Conservation (phyloP, 768 basidiomycete genomes). For the Russula foetens region DNA sequence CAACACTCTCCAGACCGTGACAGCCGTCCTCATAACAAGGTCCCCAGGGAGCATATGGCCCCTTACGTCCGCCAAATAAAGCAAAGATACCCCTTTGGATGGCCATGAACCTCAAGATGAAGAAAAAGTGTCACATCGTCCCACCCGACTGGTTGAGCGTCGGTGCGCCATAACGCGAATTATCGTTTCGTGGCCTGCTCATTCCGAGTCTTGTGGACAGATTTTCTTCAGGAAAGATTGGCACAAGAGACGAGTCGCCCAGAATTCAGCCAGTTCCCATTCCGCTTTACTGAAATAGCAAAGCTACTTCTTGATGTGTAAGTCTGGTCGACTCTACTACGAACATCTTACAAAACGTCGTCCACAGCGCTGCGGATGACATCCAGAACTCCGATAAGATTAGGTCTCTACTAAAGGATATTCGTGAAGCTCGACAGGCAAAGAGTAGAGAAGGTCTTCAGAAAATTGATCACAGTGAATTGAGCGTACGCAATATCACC, state of each 20-base stretch:
- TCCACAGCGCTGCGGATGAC: slow-evolving; percentile 81
- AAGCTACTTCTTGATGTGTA: slow-evolving; percentile 93
- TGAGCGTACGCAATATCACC: slow-evolving; percentile 46
- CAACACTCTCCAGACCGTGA: neutral
- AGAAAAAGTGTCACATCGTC: slow-evolving; percentile 91
- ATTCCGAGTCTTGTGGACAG: slow-evolving; percentile 39
- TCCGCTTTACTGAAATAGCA: slow-evolving; percentile 83
- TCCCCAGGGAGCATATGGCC: slow-evolving; percentile 81
- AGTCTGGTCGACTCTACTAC: slow-evolving; percentile 25
- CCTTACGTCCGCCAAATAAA: slow-evolving; percentile 81
- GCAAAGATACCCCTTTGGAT: slow-evolving; percentile 92
- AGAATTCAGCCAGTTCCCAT: slow-evolving; percentile 74
- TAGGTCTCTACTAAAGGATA: slow-evolving; percentile 79
- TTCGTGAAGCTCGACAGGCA: slow-evolving; percentile 93
- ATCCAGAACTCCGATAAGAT: slow-evolving; percentile 78
- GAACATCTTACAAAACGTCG: neutral
- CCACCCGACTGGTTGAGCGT: slow-evolving; percentile 84
- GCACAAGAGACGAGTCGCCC: slow-evolving; percentile 64
- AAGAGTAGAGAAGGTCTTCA: slow-evolving; percentile 84
- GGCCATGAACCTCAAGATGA: slow-evolving; percentile 86
- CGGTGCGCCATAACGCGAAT: slow-evolving; percentile 45
- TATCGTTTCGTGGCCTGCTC: neutral
- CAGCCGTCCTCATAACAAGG: neutral
- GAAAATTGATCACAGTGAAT: slow-evolving; percentile 71
- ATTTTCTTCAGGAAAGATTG: slow-evolving; percentile 71